Evolutionary conservation across 768 basidiomycete species (phyloP), one percentile per base, ranked within the genome.

Genomic region (Termitomyces bulborhizus): DNA sequence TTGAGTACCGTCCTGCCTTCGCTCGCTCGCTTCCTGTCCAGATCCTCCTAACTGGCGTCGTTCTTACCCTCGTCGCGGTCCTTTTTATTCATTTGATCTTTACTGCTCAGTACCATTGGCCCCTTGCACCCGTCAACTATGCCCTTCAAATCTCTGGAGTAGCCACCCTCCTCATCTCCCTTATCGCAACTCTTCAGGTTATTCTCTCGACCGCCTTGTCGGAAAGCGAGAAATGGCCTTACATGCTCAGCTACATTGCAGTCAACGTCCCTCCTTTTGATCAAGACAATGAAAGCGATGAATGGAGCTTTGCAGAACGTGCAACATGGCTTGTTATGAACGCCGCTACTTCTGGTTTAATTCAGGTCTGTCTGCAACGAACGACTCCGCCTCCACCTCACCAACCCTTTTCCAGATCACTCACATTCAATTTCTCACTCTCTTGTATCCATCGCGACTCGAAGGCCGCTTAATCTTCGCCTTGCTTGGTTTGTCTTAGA

Each of bases 341-440:
- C 60, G 91, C 92, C 0, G 78, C 90, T 0, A 88, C 88, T 2
- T 88, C 88, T 1, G 88, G 83, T 9, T 71, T 95, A 46, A 89
- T 93, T 16, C 93, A 97, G 79, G 95, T 91, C 56, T 54, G 81
- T 72, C 34, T 9, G 34, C 44, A 50, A 42, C 41, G 9, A 50
- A 42, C 39, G 11, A 29, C 15, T 56, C n/a, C 8, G 7, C 24
- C 32, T 15, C 40, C 9, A 6, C 7, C 24, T 34, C 11, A 29
- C 41, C 4, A 15, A 46, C 24, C 36, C 29, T n/a, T 16, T 40
- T 50, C 32, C 65, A 98, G 93, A 88, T 93, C 48, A 96, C 97
- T 0, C 95, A 98, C 67, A 97, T 99, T 48, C 97, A 98, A 69
- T 98, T 98, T 69, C 77, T 99, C 52, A 96, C 97, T 6, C 79